Conservation (phyloP, 1,284 basidiomycete species). For the Rhodotorula sp. region DNA sequence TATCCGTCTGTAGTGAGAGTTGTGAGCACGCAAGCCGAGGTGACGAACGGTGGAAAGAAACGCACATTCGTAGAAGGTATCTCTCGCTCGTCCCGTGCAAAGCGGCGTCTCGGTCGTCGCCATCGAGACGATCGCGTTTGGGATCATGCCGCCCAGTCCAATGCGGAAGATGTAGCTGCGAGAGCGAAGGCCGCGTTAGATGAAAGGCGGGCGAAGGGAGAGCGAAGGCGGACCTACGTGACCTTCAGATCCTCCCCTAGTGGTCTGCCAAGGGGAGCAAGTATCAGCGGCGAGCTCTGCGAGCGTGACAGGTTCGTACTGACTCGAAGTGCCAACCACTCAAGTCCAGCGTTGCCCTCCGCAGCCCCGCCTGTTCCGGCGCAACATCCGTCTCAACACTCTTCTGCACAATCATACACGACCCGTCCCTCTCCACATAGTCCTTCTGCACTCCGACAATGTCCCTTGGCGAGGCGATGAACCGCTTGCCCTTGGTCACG, state of each 20-base stretch:
- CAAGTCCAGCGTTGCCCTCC: slow-evolving; percentile 22
- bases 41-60: not conserved
- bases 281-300: too few species aligned
- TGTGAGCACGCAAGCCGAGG: too few species aligned
- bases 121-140: slow-evolving; percentile 17
- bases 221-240: not conserved
- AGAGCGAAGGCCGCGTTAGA: not conserved
- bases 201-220: too few species aligned
- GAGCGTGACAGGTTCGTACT: not conserved
- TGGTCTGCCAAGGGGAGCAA: too few species aligned
- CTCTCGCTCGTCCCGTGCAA: slow-evolving; percentile 21
- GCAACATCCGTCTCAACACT: slow-evolving; percentile 11
- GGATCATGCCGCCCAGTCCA: slow-evolving; percentile 15
- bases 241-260: not conserved
- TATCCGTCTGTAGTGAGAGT: slow-evolving; percentile 5
- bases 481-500: slow-evolving; percentile 25
- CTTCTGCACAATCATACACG: slow-evolving; percentile 22
- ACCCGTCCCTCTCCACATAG: slow-evolving; percentile 20
- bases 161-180: slow-evolving; percentile 29
- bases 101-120: slow-evolving; percentile 24
- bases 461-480: slow-evolving; percentile 26
- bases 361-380: slow-evolving; percentile 18
- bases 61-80: slow-evolving; percentile 10
- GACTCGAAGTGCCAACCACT: slow-evolving; percentile 26
- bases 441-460: slow-evolving; percentile 31